phyloP scores from a whole-genome alignment of 2,329 filamentous ascomycete species.

The Colletotrichum sp. region DNA sequence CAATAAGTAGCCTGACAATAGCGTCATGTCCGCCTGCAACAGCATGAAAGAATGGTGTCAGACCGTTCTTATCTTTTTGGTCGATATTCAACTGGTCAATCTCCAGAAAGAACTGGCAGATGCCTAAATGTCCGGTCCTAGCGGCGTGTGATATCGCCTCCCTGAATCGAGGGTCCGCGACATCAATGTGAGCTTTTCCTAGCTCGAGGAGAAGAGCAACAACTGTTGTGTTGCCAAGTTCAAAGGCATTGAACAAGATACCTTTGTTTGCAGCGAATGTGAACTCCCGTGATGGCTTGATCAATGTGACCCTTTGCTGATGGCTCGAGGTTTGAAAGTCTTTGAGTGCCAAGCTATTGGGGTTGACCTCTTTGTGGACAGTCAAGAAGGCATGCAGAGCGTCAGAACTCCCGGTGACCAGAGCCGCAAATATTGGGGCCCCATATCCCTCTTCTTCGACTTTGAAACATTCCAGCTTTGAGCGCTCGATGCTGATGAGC shows the following conservation, averaged over 20 bases:
- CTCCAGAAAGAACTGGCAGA: rapidly evolving
- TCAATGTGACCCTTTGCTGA: too few relatives aligned
- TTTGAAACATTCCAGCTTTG: not conserved
- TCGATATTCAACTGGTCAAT: not conserved
- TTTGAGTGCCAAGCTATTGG: not conserved
- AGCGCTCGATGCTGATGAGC: rapidly evolving
- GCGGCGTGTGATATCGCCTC: not conserved
- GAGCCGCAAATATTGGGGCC: not conserved
- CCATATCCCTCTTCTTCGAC: not conserved
- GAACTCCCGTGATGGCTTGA: not conserved
- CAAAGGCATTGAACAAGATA: rapidly evolving
- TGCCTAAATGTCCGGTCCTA: rapidly evolving
- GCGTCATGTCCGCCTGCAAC: rapidly evolving
- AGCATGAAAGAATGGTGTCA: not conserved
- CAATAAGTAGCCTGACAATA: not conserved
- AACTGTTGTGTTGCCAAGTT: not conserved
- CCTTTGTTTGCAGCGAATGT: rapidly evolving
- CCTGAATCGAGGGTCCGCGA: rapidly evolving
- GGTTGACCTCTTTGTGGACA: not conserved
- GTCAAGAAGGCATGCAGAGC: not conserved
- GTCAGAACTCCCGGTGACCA: rapidly evolving
- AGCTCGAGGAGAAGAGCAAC: not conserved
- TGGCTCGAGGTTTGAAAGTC: not conserved
- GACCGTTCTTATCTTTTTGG: not conserved
- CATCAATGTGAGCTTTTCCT: not conserved